A percentile compares a stretch with the other conserved stretches of the same genome.
phyloP scores from a whole-genome alignment of 1,284 basidiomycete species.

The Porogramme epimiltina region DNA sequence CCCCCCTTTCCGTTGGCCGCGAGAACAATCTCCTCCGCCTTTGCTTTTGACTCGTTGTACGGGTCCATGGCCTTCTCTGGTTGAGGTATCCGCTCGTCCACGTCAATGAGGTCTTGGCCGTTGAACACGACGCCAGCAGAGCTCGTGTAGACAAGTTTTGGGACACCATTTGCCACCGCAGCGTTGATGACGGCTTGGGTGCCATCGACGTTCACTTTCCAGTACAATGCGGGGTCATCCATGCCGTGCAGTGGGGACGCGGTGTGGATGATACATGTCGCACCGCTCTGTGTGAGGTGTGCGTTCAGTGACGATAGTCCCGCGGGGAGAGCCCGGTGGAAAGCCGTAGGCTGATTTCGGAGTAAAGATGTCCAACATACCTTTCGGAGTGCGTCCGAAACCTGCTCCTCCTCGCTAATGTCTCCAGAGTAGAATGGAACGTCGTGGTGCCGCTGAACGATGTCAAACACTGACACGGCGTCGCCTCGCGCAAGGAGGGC shows the following conservation, averaged over 20 bases:
- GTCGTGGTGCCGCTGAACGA: conserved; percentile 87
- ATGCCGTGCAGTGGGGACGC: conserved; percentile 87
- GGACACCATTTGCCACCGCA: conserved; percentile 70
- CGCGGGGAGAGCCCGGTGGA: background rate
- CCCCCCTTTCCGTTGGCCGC: conserved; percentile 84
- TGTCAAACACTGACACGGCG: conserved; percentile 83
- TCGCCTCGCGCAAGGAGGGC: conserved; percentile 80
- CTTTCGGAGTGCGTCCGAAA: conserved; percentile 74
- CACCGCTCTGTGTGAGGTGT: conserved; percentile 60
- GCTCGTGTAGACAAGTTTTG: conserved; percentile 93
- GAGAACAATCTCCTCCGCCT: conserved; percentile 85
- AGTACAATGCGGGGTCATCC: conserved; percentile 76
- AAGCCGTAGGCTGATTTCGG: background rate
- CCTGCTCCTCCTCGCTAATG: conserved; percentile 76
- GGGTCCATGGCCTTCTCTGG: conserved; percentile 83
- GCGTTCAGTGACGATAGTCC: background rate
- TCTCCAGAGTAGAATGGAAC: conserved; percentile 87
- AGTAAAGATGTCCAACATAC: conserved; percentile 41
- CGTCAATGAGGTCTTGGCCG: conserved; percentile 80
- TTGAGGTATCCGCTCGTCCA: conserved; percentile 86
- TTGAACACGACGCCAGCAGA: conserved; percentile 94
- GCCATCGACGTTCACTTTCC: conserved; percentile 94
- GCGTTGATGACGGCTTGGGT: conserved; percentile 87
- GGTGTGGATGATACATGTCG: conserved; percentile 93
- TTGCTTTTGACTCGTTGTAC: conserved; percentile 97